phyloP scores from a whole-genome alignment of 148 eudicot genomes.

The Chenopodium berlandieri region DNA sequence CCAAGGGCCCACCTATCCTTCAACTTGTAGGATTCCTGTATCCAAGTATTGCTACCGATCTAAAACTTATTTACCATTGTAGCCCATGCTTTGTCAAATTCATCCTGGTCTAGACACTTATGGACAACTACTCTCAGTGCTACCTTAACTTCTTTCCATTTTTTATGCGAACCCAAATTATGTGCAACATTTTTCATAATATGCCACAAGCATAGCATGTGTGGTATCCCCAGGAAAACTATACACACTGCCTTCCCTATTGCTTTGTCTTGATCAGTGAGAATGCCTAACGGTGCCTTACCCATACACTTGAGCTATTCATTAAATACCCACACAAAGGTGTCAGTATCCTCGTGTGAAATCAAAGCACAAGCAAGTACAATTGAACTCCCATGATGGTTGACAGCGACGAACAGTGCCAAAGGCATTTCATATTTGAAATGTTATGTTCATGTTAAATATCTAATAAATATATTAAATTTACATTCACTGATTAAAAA shows the following conservation, averaged over 20 bases:
- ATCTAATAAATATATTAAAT: no score
- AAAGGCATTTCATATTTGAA: no score
- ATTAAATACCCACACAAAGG: background rate
- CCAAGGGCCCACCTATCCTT: background rate
- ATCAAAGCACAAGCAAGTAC: background rate
- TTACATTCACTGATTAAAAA: no score
- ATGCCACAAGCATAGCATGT: no score
- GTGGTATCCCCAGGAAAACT: no score
- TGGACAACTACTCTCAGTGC: background rate
- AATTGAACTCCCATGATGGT: background rate
- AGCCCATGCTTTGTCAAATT: background rate
- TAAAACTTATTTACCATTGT: background rate
- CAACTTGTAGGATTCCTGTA: background rate
- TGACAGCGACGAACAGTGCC: background rate
- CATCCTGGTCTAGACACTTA: background rate
- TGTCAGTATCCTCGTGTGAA: background rate
- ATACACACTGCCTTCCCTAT: no score
- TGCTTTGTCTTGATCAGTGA: no score
- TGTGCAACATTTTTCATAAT: no score
- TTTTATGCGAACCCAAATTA: no score
- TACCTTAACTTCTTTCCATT: no score
- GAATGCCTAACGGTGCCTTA: background rate
- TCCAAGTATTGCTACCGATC: background rate
- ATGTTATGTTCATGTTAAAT: no score
- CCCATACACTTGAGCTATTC: background rate